phyloP scores from a whole-genome alignment of 495 filamentous ascomycete species.

The Talaromyces nanjingensis region DNA sequence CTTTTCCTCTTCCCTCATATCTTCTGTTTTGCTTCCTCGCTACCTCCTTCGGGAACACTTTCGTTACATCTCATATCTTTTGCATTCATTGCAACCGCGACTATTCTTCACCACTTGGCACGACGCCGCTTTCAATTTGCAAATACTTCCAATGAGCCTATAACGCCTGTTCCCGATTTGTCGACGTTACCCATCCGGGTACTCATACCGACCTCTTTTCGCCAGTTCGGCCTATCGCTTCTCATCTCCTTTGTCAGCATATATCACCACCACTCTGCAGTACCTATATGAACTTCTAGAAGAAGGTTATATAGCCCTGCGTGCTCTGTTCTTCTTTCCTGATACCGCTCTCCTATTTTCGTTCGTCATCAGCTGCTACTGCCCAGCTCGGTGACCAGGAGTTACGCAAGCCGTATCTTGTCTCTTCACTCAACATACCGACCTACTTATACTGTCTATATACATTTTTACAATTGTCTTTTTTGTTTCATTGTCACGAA shows the following conservation, averaged over 20 bases:
- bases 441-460: slow-evolving; percentile 23
- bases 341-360: slow-evolving; percentile 12
- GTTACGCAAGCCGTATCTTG: slow-evolving; percentile 20
- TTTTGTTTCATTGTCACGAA: slow-evolving; percentile 21
- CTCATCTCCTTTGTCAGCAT: slow-evolving; percentile 48
- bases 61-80: slow-evolving; percentile 21
- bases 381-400: slow-evolving; percentile 19
- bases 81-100: slow-evolving; percentile 22
- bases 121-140: slow-evolving; percentile 33
- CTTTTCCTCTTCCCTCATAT: slow-evolving; percentile 27
- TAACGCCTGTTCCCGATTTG: slow-evolving; percentile 57
- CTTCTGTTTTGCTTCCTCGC: slow-evolving; percentile 18
- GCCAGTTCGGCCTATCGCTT: slow-evolving; percentile 32
- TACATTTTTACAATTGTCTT: slow-evolving; percentile 36
- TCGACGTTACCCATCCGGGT: slow-evolving; percentile 42
- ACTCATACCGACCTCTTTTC: slow-evolving; percentile 35
- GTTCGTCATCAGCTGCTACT: slow-evolving; percentile 19
- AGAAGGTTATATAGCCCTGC: slow-evolving; percentile 41
- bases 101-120: slow-evolving; percentile 27
- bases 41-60: slow-evolving; percentile 2
- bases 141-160: slow-evolving; percentile 50
- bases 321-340: slow-evolving; percentile 29
- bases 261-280: slow-evolving; percentile 45
- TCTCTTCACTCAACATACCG: slow-evolving; percentile 30
- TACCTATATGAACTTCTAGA: slow-evolving; percentile 60